Base-by-base conservation (phyloP, 441 rosid species). In the Cnidoscolus chayamansa region DNA sequence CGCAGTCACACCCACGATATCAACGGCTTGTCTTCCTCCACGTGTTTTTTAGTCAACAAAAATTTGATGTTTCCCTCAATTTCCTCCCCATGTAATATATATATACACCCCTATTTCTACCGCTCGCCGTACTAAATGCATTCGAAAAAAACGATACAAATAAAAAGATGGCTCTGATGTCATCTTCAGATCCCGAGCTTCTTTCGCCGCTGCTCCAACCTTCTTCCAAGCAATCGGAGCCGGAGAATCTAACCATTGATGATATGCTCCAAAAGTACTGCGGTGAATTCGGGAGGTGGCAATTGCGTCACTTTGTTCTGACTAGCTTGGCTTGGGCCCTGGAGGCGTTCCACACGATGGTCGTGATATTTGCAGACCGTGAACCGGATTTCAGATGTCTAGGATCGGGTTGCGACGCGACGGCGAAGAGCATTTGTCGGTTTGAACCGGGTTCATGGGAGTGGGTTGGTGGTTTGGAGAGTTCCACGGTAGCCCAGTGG, bases 331-430 rank as follows among this genome's bases (percentile, higher is more conserved):
- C 96, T 0, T 94, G 98, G 97, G 90, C 94, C 9, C 81, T 91
- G 7, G 97, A 94, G 82, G 98, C 89, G 6, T 88, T 90, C 67
- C 98, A 94, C 77, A 84, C 96, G 55, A 94, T 94, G 98, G 97
- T 91, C 10, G 86, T 94, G 93, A 94, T 94, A 51, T 94, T 91
- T 71, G 93, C 96, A 4, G 97, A 94, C 76, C 84, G 85, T 8
- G 92, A 91, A 57, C 97, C 92, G 7, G 81, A 56, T 1, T 87
- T 89, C 84, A 72, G 77, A 10, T 85, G 91, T 57, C 20, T 79
- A 1, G 78, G 80, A 6, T 62, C 79, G 30, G 88, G 84, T 50
- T 88, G 95, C 67, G 79, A 72, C 45, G 79, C 73, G 63, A 63
- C 61, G 56, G 76, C 77, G 6, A 74, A 54, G n/a, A 80, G 78